Evolutionary conservation across 805 yeast genomes (phyloP).

Genomic region (Komagataella kurtzmanii): DNA sequence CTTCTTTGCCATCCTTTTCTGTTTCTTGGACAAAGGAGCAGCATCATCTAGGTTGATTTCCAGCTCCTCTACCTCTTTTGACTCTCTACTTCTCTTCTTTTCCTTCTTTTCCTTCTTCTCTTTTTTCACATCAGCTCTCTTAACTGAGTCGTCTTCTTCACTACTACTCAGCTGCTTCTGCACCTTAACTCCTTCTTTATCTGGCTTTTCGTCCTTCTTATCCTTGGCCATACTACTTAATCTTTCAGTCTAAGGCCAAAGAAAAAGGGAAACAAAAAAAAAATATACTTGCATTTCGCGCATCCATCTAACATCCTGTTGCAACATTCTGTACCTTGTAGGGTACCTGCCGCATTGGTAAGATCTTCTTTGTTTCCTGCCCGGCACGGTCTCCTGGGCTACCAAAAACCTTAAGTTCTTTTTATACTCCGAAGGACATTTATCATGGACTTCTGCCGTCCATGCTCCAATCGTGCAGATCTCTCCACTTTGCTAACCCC

Average conservation of each 20-base stretch:
- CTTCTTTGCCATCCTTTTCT: constrained; percentile 72
- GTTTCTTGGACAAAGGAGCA: constrained; percentile 83
- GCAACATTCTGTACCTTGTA: background rate
- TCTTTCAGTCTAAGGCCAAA: background rate
- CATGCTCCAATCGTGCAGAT: background rate
- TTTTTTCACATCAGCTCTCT: constrained; percentile 8
- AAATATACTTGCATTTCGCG: background rate
- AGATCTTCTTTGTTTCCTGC: background rate
- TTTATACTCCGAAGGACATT: background rate
- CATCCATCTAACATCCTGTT: background rate
- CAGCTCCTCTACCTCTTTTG: constrained; percentile 37
- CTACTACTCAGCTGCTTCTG: background rate
- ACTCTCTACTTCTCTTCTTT: constrained; percentile 16
- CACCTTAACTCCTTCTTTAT: constrained; percentile 2
- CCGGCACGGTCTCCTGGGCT: background rate
- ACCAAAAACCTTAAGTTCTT: background rate
- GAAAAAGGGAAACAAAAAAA: background rate
- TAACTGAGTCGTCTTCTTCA: background rate
- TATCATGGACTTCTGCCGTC: background rate
- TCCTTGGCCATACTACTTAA: background rate
- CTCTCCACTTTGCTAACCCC: background rate
- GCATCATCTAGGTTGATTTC: constrained; percentile 59
- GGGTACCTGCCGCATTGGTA: background rate
- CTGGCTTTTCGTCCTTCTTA: constrained; percentile 1
- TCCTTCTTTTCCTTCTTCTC: constrained; percentile 12